A percentile compares a stretch with the other conserved stretches of the same genome.
Evolutionary conservation across 192 early-diverging fungal genomes (phyloP).

Genomic region (Coemansia sp.): DNA sequence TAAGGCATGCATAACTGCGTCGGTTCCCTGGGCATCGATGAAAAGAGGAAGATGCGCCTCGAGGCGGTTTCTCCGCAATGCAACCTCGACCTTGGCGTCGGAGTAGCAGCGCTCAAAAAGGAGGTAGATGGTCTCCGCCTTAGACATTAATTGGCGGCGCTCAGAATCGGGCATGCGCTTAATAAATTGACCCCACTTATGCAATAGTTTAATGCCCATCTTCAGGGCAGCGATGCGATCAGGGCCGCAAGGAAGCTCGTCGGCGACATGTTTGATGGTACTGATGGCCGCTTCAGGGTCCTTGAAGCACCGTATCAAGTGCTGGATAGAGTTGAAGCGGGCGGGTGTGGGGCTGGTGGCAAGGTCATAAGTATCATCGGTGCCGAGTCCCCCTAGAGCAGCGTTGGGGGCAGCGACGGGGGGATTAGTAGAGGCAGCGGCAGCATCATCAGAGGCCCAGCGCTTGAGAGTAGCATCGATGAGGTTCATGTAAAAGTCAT

Average conservation of each 20-base stretch:
- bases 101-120: conserved; percentile 40
- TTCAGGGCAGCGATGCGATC: conserved; percentile 64
- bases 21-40: conserved; percentile 12
- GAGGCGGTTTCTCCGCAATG: conserved; percentile 24
- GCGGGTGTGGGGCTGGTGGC: conserved; percentile 30
- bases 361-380: conserved; percentile 13
- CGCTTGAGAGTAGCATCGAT: conserved; percentile 56
- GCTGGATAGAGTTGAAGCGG: conserved; percentile 57
- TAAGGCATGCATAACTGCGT: conserved; percentile 16
- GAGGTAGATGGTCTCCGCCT: conserved; percentile 40
- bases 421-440: neutral
- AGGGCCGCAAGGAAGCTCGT: conserved; percentile 58
- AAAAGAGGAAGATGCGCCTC: conserved; percentile 35
- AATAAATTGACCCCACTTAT: conserved; percentile 47
- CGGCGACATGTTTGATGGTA: conserved; percentile 57
- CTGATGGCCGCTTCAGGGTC: conserved; percentile 56
- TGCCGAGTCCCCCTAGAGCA: neutral
- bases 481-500: conserved; percentile 64
- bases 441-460: conserved; percentile 21
- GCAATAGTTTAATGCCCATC: conserved; percentile 53
- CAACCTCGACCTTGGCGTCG: conserved; percentile 26
- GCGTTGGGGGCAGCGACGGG: neutral
- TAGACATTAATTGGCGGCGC: conserved; percentile 21
- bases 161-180: conserved; percentile 44
- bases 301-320: conserved; percentile 56